Base-by-base conservation (phyloP, 371 early-diverging fungal species). In the Mortierella sp. region DNA sequence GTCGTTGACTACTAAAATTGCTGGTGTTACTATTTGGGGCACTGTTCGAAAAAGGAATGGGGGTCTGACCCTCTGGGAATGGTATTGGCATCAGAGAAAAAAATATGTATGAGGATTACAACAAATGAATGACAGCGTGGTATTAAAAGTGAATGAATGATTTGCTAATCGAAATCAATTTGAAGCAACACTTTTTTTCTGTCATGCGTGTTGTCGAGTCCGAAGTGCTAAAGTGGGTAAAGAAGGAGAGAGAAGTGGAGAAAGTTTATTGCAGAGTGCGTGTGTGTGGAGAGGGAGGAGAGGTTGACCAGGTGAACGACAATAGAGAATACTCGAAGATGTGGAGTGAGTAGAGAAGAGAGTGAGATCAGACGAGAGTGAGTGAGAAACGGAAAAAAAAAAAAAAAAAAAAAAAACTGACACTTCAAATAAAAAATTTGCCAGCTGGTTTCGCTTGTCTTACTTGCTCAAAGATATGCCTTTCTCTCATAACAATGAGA, bases 71-170 rank as follows among this genome's bases (percentile, higher is more conserved):
- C 28, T 53, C 61, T 8, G 70, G 55, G 64, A 57, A 70, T 70
- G 70, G 56, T n/a, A 57, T 68, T 51, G 69, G 69, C 69, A 68
- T 68, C n/a, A 42, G 53, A 37, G n/a, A 42, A 28, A 40, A 17
- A 32, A 28, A 22, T 42, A 45, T 12, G 54, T 43, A 35, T 22
- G 17, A 34, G 53, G 22, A 23, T 42, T n/a, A n/a, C n/a, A n/a
- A 10, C 22, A 45, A 61, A 22, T 22, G 40, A 26, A 1, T 13
- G 61, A 40, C 15, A 29, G n/a, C n/a, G 17, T 19, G 10, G 45
- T 42, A 45, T n/a, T 45, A n/a, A 45, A 57, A 43, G 26, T n/a
- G 45, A 28, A 35, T 2, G 61, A 65, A 53, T 19, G 64, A 49
- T 17, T 49, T 17, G 51, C 7, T 10, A 17, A 23, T 54, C n/a